phyloP scores from a whole-genome alignment of 2,329 filamentous ascomycete species.

The Ophiostoma montium region DNA sequence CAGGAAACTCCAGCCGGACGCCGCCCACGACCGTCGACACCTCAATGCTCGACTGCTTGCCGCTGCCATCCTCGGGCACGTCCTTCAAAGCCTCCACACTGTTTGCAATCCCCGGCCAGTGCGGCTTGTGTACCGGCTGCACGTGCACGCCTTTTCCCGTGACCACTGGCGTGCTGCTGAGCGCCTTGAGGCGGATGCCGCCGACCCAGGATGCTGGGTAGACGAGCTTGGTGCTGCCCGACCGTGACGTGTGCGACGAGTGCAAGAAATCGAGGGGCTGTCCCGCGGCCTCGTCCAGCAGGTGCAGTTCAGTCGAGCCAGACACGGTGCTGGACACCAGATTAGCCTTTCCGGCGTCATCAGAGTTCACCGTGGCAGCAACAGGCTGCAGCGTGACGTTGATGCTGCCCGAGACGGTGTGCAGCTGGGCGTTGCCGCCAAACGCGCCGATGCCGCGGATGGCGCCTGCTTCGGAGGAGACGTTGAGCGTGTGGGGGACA shows the following conservation, averaged over 20 bases:
- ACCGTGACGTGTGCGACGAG: constrained; percentile 30
- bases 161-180: constrained; percentile 25
- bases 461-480: constrained; percentile 30
- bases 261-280: constrained; percentile 22
- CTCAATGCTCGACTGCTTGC: neutral
- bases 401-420: constrained; percentile 26
- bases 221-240: constrained; percentile 27
- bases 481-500: constrained; percentile 31
- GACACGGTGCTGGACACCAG: constrained; percentile 31
- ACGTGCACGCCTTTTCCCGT: constrained; percentile 30
- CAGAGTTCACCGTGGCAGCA: neutral
- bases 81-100: constrained; percentile 9
- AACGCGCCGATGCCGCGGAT: constrained; percentile 29
- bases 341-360: neutral
- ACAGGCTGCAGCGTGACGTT: neutral
- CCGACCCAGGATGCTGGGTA: constrained; percentile 40
- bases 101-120: constrained; percentile 4
- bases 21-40: constrained; percentile 5
- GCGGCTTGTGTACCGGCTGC: constrained; percentile 16
- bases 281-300: constrained; percentile 22
- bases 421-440: constrained; percentile 21
- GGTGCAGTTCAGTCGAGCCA: constrained; percentile 21
- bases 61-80: neutral
- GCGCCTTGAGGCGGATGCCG: constrained; percentile 23
- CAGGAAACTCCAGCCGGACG: constrained; percentile 6